A percentile compares a stretch with the other conserved stretches of the same genome.
These are phyloP conservation scores for Russula griseocarnosa DNA, from an alignment of 768 basidiomycete species.

Conservation along the genomic window DNA sequence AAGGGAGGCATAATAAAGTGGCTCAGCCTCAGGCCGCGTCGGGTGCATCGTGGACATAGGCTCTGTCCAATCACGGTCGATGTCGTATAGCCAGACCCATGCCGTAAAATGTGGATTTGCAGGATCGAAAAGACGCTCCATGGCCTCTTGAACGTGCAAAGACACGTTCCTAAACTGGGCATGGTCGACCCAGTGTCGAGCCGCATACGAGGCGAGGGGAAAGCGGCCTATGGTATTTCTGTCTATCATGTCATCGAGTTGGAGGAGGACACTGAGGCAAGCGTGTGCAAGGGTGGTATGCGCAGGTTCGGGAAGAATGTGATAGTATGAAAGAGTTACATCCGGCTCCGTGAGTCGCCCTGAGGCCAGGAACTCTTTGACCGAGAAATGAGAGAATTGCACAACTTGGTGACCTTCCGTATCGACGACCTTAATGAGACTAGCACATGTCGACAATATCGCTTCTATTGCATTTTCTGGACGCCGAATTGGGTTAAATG, in stretches of 20 bases:
- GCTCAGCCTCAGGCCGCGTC: not conserved
- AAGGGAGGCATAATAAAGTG: slow-evolving; percentile 5
- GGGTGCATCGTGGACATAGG: not conserved
- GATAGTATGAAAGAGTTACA: too few relatives aligned
- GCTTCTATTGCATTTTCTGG: too few relatives aligned
- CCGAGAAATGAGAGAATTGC: too few relatives aligned
- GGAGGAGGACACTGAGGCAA: too few relatives aligned
- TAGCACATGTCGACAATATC: too few relatives aligned
- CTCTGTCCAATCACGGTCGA: not conserved
- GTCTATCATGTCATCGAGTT: not conserved
- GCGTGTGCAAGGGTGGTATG: not conserved
- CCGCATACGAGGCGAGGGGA: not conserved
- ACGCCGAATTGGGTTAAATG: too few relatives aligned
- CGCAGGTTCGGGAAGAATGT: not conserved
- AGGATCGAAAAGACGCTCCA: not conserved
- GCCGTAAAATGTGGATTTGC: not conserved
- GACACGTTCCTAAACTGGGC: not conserved
- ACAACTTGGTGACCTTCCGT: too few relatives aligned
- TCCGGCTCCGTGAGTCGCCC: too few relatives aligned
- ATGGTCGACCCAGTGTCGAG: slow-evolving; percentile 10
- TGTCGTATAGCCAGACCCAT: slow-evolving; percentile 14
- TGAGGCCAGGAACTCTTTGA: too few relatives aligned
- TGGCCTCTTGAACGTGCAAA: not conserved
- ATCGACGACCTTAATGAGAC: too few relatives aligned
- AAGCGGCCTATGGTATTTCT: not conserved